Conservation (phyloP, 208 protist species). For the Polymyxa betae region DNA sequence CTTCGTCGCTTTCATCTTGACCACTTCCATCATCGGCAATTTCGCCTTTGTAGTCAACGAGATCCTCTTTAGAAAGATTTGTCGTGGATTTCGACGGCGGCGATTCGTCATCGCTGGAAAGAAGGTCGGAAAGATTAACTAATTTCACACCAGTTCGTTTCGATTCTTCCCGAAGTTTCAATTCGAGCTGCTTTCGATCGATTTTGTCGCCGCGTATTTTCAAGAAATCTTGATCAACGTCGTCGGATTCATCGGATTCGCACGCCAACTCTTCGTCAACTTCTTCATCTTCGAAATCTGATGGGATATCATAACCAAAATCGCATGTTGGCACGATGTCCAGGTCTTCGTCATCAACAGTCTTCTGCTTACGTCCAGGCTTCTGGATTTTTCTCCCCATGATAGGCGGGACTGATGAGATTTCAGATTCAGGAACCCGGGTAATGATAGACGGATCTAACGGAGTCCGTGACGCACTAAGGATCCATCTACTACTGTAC, state of each 20-base stretch:
- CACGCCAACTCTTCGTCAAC: background rate
- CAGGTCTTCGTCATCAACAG: background rate
- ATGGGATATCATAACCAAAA: background rate
- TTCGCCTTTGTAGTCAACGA: background rate
- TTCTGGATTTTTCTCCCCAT: too few species aligned
- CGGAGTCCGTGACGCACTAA: too few species aligned
- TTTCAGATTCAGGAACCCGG: too few species aligned
- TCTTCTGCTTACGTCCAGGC: too few species aligned
- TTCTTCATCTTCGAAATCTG: background rate
- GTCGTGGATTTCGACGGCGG: background rate
- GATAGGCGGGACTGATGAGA: too few species aligned
- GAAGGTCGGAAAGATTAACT: background rate
- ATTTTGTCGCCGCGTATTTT: background rate
- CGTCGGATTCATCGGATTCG: background rate
- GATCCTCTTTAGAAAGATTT: background rate
- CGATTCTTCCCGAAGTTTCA: constrained; percentile 13
- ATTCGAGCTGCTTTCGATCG: background rate
- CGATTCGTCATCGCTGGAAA: background rate
- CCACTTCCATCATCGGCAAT: background rate
- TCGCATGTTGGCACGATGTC: background rate
- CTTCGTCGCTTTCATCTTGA: background rate
- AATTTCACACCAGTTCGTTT: background rate
- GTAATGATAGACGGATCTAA: too few species aligned
- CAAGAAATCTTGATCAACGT: background rate
- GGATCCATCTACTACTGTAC: too few species aligned